Evolutionary conservation across 208 protist genomes (phyloP).

Genomic region (Leishmania braziliensis): DNA sequence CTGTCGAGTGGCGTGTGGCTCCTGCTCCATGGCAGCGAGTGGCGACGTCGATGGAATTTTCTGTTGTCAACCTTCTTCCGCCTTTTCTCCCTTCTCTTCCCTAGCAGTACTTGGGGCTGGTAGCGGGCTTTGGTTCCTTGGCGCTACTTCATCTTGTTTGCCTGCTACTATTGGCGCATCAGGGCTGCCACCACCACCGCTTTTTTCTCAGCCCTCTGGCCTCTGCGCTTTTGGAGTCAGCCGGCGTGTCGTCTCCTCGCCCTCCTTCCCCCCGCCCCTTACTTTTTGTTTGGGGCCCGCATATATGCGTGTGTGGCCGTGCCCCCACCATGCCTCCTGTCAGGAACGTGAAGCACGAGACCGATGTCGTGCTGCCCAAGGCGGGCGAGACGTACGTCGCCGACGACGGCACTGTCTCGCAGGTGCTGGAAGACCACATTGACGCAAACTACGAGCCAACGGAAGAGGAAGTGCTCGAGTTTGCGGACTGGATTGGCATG

Average conservation of each 20-base stretch:
- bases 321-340: constrained; percentile 16
- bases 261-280: neutral
- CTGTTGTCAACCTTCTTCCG: neutral
- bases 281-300: too few relatives aligned
- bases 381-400: constrained; percentile 76
- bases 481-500: constrained; percentile 94
- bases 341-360: constrained; percentile 31
- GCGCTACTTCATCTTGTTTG: neutral
- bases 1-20: neutral
- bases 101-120: neutral
- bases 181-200: neutral
- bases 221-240: neutral
- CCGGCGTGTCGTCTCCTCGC: neutral
- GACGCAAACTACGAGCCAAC: constrained; percentile 92
- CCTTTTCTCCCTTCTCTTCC: neutral
- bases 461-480: constrained; percentile 91
- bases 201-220: too few relatives aligned
- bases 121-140: neutral
- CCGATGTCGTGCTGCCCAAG: constrained; percentile 41
- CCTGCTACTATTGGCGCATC: neutral
- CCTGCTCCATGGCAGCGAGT: neutral
- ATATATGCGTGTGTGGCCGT: neutral
- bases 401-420: constrained; percentile 84
- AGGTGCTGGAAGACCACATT: constrained; percentile 87
- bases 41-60: neutral